Percentiles rank a stretch among this genome's conserved stretches.
Evolutionary conservation across 495 filamentous ascomycete species (phyloP).

Genomic region (Aspergillus sparsus): DNA sequence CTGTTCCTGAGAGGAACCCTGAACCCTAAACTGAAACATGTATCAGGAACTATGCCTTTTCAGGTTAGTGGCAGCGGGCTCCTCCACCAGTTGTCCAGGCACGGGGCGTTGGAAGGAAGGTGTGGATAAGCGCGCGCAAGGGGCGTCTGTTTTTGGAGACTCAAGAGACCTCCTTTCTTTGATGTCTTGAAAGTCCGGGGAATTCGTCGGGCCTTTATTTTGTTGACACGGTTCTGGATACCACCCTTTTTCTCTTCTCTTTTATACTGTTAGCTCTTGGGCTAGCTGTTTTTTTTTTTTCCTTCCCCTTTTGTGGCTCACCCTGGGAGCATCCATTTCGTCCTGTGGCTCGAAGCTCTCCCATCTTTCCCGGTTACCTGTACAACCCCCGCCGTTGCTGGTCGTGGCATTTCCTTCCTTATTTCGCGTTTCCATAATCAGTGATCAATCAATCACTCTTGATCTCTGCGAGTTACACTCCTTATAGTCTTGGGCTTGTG

Average conservation of each 20-base stretch:
- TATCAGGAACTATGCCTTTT: neutral
- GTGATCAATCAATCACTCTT: conserved; percentile 12
- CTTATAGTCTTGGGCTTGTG: neutral
- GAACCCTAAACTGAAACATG: conserved; percentile 8
- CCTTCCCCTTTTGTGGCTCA: conserved; percentile 23
- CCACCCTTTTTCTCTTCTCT: conserved; percentile 13
- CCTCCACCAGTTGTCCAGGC: conserved; percentile 20
- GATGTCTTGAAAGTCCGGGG: conserved; percentile 37
- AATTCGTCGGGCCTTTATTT: conserved; percentile 24
- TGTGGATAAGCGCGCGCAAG: conserved; percentile 45
- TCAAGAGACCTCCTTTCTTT: conserved; percentile 39
- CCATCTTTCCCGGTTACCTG: conserved; percentile 14
- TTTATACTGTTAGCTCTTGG: conserved; percentile 2
- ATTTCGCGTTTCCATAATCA: conserved; percentile 4
- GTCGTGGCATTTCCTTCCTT: conserved; percentile 29
- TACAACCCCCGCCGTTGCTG: conserved; percentile 33
- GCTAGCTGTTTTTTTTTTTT: conserved; percentile 24
- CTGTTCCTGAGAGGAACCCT: conserved; percentile 9
- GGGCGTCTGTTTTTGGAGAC: conserved; percentile 39
- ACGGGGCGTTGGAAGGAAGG: conserved; percentile 22
- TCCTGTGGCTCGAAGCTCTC: conserved; percentile 18
- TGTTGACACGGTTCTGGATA: conserved; percentile 17
- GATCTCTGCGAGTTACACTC: conserved; percentile 15
- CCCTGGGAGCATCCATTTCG: conserved; percentile 39
- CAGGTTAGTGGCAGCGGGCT: conserved; percentile 6